phyloP scores from a whole-genome alignment of 108 stramenopile species.

The Fistulifera solaris region DNA sequence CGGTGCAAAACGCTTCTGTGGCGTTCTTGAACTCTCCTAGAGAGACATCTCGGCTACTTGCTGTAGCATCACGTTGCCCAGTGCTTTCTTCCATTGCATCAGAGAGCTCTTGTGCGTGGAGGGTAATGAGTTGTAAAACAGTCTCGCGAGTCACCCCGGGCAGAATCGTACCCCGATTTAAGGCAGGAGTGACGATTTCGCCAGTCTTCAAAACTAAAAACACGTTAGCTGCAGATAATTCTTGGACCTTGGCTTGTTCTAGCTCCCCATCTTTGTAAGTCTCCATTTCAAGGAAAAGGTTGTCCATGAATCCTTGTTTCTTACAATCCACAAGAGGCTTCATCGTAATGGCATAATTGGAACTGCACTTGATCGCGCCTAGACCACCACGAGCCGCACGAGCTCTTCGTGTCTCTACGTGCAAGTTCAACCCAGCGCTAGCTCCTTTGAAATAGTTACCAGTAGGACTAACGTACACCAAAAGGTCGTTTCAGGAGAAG shows the following conservation, averaged over 20 bases:
- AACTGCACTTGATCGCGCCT: constrained; percentile 63
- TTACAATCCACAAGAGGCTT: constrained; percentile 75
- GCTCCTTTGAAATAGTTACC: constrained; percentile 73
- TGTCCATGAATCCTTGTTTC: constrained; percentile 71
- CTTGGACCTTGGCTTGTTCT: constrained; percentile 56
- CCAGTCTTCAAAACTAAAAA: constrained; percentile 73
- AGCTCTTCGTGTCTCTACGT: constrained; percentile 60
- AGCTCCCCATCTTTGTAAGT: constrained; percentile 45
- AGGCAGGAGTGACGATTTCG: constrained; percentile 70
- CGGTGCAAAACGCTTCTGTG: constrained; percentile 66
- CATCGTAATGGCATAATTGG: constrained; percentile 73
- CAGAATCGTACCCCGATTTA: constrained; percentile 70
- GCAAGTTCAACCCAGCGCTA: constrained; percentile 57
- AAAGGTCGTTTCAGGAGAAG: constrained; percentile 51
- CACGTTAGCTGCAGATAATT: constrained; percentile 74
- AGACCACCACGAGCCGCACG: constrained; percentile 69
- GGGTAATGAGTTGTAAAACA: too few relatives aligned
- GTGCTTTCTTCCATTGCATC: constrained; percentile 37
- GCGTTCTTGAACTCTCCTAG: constrained; percentile 65
- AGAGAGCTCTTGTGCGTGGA: too few relatives aligned
- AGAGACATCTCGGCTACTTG: constrained; percentile 62
- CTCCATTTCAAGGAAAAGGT: constrained; percentile 73
- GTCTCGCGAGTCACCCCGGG: constrained; percentile 61
- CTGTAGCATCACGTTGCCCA: constrained; percentile 31
- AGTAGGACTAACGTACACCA: constrained; percentile 73